Evolutionary conservation across 306 rosid species (phyloP).

Genomic region (Vigna trinervia): DNA sequence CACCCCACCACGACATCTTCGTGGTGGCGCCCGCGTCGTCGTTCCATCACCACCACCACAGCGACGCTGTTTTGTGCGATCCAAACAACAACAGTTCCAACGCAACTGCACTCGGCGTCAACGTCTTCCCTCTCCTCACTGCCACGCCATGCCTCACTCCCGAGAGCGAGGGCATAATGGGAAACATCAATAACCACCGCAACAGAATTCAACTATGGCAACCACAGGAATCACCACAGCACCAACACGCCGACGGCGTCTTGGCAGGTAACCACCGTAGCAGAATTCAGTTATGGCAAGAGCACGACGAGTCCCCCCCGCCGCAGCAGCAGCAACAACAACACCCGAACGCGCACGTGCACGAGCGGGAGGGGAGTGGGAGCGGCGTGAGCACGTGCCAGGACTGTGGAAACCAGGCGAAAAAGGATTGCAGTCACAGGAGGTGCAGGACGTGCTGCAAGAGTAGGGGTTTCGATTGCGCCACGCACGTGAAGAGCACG

Average conservation of each 20-base stretch:
- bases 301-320: neutral
- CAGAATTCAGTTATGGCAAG: conserved; percentile 25
- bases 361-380: conserved; percentile 37
- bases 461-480: conserved; percentile 86
- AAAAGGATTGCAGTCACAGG: conserved; percentile 81
- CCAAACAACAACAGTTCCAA: neutral
- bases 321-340: conserved; percentile 2
- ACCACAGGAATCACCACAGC: conserved; percentile 45
- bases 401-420: conserved; percentile 96
- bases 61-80: conserved; percentile 21
- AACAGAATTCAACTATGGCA: conserved; percentile 81
- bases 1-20: conserved; percentile 58
- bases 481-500: conserved; percentile 95
- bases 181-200: conserved; percentile 42
- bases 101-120: conserved; percentile 85
- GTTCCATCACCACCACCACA: conserved; percentile 52
- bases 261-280: conserved; percentile 44
- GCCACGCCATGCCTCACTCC: conserved; percentile 57
- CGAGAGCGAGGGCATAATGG: conserved; percentile 41
- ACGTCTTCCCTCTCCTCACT: conserved; percentile 78
- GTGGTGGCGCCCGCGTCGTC: conserved; percentile 75
- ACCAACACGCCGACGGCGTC: conserved; percentile 10
- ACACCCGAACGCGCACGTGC: neutral
- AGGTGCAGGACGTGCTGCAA: conserved; percentile 95
- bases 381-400: conserved; percentile 66